A percentile compares a stretch with the other conserved stretches of the same genome.
Conservation (phyloP, 2,329 filamentous ascomycete genomes). For the Aureobasidium namibiae region DNA sequence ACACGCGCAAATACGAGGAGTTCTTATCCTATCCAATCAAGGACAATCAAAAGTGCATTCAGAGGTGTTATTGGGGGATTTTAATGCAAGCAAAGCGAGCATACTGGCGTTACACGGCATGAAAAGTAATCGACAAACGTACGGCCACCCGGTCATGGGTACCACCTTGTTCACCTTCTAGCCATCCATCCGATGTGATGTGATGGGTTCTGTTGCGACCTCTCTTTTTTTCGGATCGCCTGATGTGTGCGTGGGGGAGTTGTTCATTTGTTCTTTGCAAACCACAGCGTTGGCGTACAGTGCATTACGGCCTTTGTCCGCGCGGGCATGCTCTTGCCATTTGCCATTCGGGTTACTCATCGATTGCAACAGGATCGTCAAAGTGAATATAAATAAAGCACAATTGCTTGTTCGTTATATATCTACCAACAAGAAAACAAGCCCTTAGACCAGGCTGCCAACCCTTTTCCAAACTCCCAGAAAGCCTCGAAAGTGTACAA, state of each 20-base stretch:
- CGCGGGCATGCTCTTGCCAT: not conserved
- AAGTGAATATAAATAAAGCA: not conserved
- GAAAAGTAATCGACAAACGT: not conserved
- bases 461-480: not conserved
- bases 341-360: too few relatives aligned
- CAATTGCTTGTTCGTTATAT: not conserved
- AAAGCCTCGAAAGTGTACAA: not conserved
- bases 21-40: not conserved
- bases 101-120: slow-evolving; percentile 3
- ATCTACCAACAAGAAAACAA: not conserved
- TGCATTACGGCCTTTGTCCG: not conserved
- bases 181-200: not conserved
- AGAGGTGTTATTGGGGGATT: not conserved
- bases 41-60: slow-evolving; percentile 6
- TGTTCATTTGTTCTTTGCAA: not conserved
- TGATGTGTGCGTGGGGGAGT: not conserved
- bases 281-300: slow-evolving; percentile 1
- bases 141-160: not conserved
- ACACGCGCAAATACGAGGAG: slow-evolving; percentile 1
- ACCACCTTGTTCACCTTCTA: too few relatives aligned
- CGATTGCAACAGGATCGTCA: too few relatives aligned
- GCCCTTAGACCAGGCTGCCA: not conserved
- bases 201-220: not conserved
- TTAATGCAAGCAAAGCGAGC: not conserved
- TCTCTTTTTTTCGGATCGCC: not conserved